A percentile compares a stretch with the other conserved stretches of the same genome.
phyloP scores from a whole-genome alignment of 2,329 filamentous ascomycete species.

The Chaetoscypha palmicola region DNA sequence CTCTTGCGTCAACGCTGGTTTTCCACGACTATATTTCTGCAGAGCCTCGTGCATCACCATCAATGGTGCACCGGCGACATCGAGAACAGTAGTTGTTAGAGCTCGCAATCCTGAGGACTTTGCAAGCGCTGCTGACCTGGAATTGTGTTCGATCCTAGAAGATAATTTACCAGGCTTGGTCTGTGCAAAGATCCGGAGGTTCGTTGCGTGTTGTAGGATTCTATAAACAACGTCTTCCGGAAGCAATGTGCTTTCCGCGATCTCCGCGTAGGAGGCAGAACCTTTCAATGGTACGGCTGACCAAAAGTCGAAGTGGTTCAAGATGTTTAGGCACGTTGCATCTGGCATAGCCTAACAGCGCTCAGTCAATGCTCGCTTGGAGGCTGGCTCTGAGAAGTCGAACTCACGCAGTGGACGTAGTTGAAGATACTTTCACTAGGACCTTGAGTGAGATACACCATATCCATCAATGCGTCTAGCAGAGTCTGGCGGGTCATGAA shows the following conservation, averaged over 20 bases:
- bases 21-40: background rate
- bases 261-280: conserved; percentile 36
- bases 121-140: background rate
- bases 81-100: background rate
- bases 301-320: conserved; percentile 49
- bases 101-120: background rate
- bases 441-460: background rate
- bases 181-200: conserved; percentile 16
- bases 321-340: conserved; percentile 30
- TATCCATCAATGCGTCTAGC: background rate
- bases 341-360: background rate
- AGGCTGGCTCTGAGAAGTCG: background rate
- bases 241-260: conserved; percentile 33
- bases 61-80: background rate
- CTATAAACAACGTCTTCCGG: conserved; percentile 22
- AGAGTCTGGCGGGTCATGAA: background rate
- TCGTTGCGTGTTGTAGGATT: conserved; percentile 18
- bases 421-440: background rate
- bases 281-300: conserved; percentile 41
- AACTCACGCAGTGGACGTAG: background rate
- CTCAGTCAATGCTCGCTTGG: background rate
- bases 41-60: background rate
- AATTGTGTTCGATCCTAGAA: background rate
- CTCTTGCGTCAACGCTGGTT: background rate
- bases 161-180: too few relatives aligned